These are phyloP conservation scores for Ophiosphaerella herpotricha DNA, from an alignment of 2,329 filamentous ascomycete species.

Conservation along the genomic window DNA sequence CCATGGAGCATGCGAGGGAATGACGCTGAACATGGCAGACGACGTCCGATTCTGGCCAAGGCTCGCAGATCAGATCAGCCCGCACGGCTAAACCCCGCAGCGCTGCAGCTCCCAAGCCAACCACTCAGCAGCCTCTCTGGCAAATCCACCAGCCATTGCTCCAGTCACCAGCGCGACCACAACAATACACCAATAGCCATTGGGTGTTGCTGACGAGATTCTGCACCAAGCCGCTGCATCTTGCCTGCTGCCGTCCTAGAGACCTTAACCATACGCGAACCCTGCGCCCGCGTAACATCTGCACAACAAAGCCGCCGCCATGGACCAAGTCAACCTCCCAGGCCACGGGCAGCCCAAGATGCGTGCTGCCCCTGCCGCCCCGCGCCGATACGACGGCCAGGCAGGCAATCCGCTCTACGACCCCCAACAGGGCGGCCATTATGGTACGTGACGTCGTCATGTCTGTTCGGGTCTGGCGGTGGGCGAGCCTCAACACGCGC, in stretches of 20 bases:
- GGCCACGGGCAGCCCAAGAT: conserved; percentile 45
- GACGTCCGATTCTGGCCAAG: conserved; percentile 1
- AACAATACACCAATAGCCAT: conserved; percentile 25
- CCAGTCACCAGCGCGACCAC: conserved; percentile 35
- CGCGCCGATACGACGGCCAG: conserved; percentile 55
- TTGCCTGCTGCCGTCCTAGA: conserved; percentile 6
- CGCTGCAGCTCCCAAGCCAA: conserved; percentile 28
- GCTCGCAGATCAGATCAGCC: background rate
- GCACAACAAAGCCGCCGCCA: conserved; percentile 35
- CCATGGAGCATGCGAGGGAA: conserved; percentile 6
- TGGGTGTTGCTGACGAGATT: conserved; percentile 23
- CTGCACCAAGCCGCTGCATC: conserved; percentile 26
- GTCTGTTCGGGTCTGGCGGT: background rate
- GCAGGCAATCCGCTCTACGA: conserved; percentile 56
- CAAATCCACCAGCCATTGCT: conserved; percentile 39
- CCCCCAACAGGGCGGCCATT: conserved; percentile 53
- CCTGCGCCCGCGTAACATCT: conserved; percentile 40
- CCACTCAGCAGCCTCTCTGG: conserved; percentile 40
- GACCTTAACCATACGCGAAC: conserved; percentile 25
- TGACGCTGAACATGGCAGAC: conserved; percentile 7
- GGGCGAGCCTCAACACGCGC: background rate
- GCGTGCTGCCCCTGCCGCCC: conserved; percentile 43
- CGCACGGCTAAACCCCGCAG: conserved; percentile 3
- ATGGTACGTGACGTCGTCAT: conserved; percentile 45
- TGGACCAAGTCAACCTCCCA: conserved; percentile 46